Evolutionary conservation across 257 asterid genomes (phyloP), one percentile per base, ranked within the genome.

Genomic region (Scutellaria minor): DNA sequence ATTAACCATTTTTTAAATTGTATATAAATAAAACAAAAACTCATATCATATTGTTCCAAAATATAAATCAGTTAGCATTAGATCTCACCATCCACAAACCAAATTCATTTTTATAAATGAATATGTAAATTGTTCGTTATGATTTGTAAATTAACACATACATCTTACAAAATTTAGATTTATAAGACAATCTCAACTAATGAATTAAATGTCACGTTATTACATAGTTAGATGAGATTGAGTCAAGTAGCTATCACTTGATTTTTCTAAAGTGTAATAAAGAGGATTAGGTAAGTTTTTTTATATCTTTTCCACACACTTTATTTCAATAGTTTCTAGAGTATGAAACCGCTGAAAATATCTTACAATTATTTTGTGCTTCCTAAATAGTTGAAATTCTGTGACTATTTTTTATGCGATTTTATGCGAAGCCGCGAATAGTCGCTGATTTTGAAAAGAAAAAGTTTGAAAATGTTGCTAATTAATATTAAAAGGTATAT

Each of bases 361-460:
- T 79, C 46, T 74, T 41, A 27, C 12, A 41, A 39, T 71, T 24
- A 14, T 50, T 65, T 55, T 75, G 39, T 40, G 24, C 66, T 71
- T 69, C 67, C 44, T 64, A 63, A 7, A 11, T 31, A 22, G 72
- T 81, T 71, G 70, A 78, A 70, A 55, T 7, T 74, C 46, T 41
- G 71, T 18, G 22, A 55, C 62, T 12, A 2, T 40, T 15, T 7
- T 31, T 74, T 66, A 35, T 9, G 56, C 35, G 14, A 20, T 52
- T 12, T 15, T 9, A 55, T 61, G 75, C 1, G 75, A 84, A 10
- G 86, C 70, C 47, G 80, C 78, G 73, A 77, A 71, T 64, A 37
- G 89, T 68, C 82, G 65, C 77, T 50, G 86, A 54, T 65, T 69
- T 76, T 75, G 73, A 75, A 75, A 66, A 15, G 3, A 1, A 2